These are phyloP conservation scores for Globisporangium apiculatum DNA, from an alignment of 352 stramenopile genomes.

Conservation along the genomic window DNA sequence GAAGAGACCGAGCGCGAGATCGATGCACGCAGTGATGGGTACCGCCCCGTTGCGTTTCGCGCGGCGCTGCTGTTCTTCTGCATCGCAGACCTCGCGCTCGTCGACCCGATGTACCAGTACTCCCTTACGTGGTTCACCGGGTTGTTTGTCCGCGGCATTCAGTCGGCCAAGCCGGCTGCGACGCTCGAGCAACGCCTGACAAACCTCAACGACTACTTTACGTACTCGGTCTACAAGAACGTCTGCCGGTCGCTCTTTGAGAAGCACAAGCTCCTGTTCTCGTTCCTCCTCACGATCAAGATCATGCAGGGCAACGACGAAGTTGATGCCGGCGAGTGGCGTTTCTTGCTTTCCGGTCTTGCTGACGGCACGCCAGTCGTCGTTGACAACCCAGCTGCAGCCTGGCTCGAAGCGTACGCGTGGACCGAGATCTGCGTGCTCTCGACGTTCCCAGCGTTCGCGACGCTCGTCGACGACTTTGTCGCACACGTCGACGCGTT, in stretches of 20 bases:
- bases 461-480: conserved; percentile 42
- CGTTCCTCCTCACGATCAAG: conserved; percentile 86
- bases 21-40: conserved; percentile 78
- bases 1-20: conserved; percentile 90
- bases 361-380: conserved; percentile 25
- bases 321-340: conserved; percentile 81
- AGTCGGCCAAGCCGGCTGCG: conserved; percentile 56
- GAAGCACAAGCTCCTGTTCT: conserved; percentile 92
- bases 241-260: conserved; percentile 92
- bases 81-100: conserved; percentile 81
- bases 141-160: conserved; percentile 89
- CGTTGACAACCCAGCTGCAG: conserved; percentile 42
- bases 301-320: conserved; percentile 84
- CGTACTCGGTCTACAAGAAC: conserved; percentile 93
- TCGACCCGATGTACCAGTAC: conserved; percentile 91
- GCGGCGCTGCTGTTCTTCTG: conserved; percentile 89
- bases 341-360: conserved; percentile 88
- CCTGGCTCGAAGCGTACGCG: conserved; percentile 68
- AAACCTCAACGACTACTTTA: conserved; percentile 91
- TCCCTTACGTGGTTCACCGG: conserved; percentile 90
- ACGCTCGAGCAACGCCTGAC: conserved; percentile 70
- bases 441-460: conserved; percentile 61
- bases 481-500: conserved; percentile 43
- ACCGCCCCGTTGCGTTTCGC: conserved; percentile 84
- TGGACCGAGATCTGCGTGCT: conserved; percentile 77